Conservation (phyloP, 164 flowering plant genomes). For the Vitis rotundifolia region DNA sequence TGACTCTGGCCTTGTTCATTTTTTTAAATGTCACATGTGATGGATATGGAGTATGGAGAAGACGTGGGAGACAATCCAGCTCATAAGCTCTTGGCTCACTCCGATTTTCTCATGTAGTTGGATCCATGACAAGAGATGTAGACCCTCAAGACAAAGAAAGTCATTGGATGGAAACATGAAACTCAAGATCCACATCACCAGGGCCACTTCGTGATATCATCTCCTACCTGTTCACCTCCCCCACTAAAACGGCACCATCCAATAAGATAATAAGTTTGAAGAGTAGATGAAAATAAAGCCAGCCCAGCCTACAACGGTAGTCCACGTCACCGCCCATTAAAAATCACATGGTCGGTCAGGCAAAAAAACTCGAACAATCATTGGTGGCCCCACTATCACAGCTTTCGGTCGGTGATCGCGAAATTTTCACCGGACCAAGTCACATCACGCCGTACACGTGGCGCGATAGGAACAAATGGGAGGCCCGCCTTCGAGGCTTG, state of each 20-base stretch:
- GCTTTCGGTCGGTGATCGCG: constrained; percentile 18
- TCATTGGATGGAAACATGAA: too few relatives aligned
- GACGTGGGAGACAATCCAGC: too few relatives aligned
- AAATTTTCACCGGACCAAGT: neutral
- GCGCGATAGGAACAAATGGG: constrained; percentile 9
- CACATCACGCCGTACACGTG: constrained; percentile 28
- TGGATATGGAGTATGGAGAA: too few relatives aligned
- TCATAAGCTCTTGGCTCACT: too few relatives aligned
- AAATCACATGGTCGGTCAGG: constrained; percentile 29
- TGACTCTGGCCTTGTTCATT: too few relatives aligned
- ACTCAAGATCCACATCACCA: too few relatives aligned
- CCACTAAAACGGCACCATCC: neutral
- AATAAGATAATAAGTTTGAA: constrained; percentile 1
- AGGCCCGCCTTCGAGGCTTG: constrained; percentile 19
- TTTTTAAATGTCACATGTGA: too few relatives aligned
- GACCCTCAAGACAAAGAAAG: too few relatives aligned
- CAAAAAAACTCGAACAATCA: constrained; percentile 9
- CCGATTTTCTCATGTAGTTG: too few relatives aligned
- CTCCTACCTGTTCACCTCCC: neutral
- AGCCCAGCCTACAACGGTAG: constrained; percentile 12
- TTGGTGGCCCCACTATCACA: constrained; percentile 14
- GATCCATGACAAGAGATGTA: too few relatives aligned
- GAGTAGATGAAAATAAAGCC: constrained; percentile 4
- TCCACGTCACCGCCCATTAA: constrained; percentile 12
- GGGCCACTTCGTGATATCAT: too few relatives aligned